These are phyloP conservation scores for Blastobotrys raffinosifermentans DNA, from an alignment of 1,139 yeast genomes.

Conservation along the genomic window DNA sequence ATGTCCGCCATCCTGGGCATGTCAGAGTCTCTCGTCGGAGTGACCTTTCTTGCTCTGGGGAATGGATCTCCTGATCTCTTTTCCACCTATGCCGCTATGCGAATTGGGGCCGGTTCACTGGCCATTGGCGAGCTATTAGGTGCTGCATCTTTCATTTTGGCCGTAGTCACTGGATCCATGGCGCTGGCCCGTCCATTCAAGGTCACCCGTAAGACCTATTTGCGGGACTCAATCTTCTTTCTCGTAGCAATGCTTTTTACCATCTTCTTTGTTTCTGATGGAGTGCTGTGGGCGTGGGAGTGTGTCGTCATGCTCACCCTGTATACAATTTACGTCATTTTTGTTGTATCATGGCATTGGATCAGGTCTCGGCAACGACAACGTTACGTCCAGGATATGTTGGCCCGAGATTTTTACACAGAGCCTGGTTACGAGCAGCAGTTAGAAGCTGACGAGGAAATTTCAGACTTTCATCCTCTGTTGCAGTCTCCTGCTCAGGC, in stretches of 20 bases:
- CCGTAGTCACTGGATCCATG: slow-evolving; percentile 72
- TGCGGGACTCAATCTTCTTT: slow-evolving; percentile 54
- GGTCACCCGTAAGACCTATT: slow-evolving; percentile 45
- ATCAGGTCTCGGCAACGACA: slow-evolving; percentile 22
- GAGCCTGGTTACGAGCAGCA: slow-evolving; percentile 24
- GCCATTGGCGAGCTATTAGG: slow-evolving; percentile 89
- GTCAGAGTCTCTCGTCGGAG: slow-evolving; percentile 77
- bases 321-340: slow-evolving; percentile 50
- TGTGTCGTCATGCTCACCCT: slow-evolving; percentile 45
- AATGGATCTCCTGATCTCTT: slow-evolving; percentile 90
- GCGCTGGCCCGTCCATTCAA: slow-evolving; percentile 62
- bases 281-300: slow-evolving; percentile 41
- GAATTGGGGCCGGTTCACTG: slow-evolving; percentile 57
- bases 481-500: slow-evolving; percentile 1
- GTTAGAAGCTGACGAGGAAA: slow-evolving; percentile 22
- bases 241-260: slow-evolving; percentile 42
- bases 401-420: slow-evolving; percentile 26
- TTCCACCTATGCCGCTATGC: slow-evolving; percentile 77
- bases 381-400: slow-evolving; percentile 21
- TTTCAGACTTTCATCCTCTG: slow-evolving; percentile 7
- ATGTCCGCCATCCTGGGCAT: slow-evolving; percentile 55
- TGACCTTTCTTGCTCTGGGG: slow-evolving; percentile 83
- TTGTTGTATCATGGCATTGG: slow-evolving; percentile 42
- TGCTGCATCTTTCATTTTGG: slow-evolving; percentile 70
- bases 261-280: slow-evolving; percentile 39